Base-by-base conservation (phyloP, 805 yeast genomes). In the Barnettozyma salicaria region DNA sequence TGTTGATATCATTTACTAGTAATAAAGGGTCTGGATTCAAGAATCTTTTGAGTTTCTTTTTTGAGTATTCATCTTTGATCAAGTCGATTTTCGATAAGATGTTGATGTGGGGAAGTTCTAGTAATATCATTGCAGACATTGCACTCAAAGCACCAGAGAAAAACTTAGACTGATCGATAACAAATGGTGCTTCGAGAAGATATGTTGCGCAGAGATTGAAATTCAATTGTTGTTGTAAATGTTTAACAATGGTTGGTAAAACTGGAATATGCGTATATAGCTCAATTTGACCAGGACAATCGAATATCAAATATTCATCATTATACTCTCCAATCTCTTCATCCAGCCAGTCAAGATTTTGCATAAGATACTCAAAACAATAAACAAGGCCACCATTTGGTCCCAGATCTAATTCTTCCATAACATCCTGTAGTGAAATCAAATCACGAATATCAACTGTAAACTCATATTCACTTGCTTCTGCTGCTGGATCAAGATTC, bases 251-350 rank as follows among this genome's bases (percentile, higher is more conserved):
- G 3, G 87, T 74, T 2, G 98, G 98, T 36, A 92, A 67, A 7
- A 88, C 90, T 0, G 97, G 97, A 23, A 90, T 76, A 60, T 92
- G 99, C 6, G 95, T 87, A 55, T 90, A 90, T 17, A 90, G 68
- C 59, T 90, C 98, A 43, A 90, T 89, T 57, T 90, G 97, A 0
- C 97, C 97, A 0, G 97, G 97, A 60, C 97, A 89, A 58, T 90
- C 97, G 58, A 90, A 88, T 20, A 90, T 87, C 48, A 90, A 67
- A 53, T 86, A 90, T 53, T 92, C 98, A 55, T 92, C 97, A 50
- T 84, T 89, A 56, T 69, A 92, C 45, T 92, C 97, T 13, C 98
- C 98, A 41, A 92, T 82, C 55, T 90, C 96, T 50, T 90, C 97
- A 50, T 90, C 98, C 22, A 92, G 64, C 99, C 99, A 92, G 63